phyloP scores from a whole-genome alignment of 805 yeast genomes.

The Candida chauliodis region DNA sequence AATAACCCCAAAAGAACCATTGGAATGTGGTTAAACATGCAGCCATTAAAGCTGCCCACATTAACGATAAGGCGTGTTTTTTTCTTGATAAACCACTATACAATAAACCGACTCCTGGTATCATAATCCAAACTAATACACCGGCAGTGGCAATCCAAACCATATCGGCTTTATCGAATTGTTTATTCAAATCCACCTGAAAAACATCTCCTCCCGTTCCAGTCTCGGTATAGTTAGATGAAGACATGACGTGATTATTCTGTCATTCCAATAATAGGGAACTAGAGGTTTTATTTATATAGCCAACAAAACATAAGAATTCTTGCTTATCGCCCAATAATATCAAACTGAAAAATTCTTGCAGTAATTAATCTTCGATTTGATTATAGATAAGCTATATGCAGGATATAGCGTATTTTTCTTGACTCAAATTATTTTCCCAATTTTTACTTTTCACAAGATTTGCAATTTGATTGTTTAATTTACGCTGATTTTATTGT shows the following conservation, averaged over 20 bases:
- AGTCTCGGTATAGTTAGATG: constrained; percentile 46
- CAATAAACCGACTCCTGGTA: constrained; percentile 91
- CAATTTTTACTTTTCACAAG: too few relatives aligned
- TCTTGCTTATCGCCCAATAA: constrained; percentile 6
- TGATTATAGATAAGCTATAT: constrained; percentile 11
- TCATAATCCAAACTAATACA: constrained; percentile 89
- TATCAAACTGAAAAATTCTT: background rate
- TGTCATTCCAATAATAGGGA: background rate
- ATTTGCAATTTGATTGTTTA: background rate
- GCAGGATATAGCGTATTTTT: constrained; percentile 6
- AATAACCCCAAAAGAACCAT: constrained; percentile 99
- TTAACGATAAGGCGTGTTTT: constrained; percentile 88
- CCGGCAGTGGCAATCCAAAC: constrained; percentile 80
- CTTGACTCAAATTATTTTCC: background rate
- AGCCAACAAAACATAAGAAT: background rate
- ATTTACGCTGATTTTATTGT: background rate
- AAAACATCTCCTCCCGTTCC: constrained; percentile 83
- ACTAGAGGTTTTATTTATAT: background rate
- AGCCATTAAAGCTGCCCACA: constrained; percentile 94
- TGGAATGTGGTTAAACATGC: constrained; percentile 81
- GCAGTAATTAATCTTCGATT: background rate
- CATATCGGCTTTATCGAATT: constrained; percentile 73
- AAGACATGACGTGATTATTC: constrained; percentile 1
- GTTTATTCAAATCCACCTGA: constrained; percentile 65
- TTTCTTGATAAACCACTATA: constrained; percentile 94